Base-by-base conservation (phyloP, 495 filamentous ascomycete genomes). In the Talaromyces wortmannii region DNA sequence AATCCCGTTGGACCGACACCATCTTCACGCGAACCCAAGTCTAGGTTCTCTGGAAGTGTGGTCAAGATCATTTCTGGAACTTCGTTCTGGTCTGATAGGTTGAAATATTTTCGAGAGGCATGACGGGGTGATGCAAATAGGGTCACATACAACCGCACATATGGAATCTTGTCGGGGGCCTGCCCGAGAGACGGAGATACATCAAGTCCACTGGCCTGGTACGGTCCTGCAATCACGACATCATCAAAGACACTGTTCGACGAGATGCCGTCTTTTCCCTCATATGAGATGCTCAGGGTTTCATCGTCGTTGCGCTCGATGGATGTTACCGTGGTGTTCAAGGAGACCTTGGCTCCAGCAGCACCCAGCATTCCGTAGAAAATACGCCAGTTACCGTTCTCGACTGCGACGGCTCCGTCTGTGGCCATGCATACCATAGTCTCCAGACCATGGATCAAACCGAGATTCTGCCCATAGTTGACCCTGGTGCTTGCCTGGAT, bases 381-480 rank as follows among this genome's bases (percentile, higher is more conserved):
- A 44, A 97, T 97, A 64, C 83, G 85, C 92, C 91, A 99, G 62
- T 99, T 99, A 2, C 94, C 94, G 2, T 92, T 91, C 7, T 82
- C 70, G 6, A 98, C 79, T 5, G 85, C 70, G 61, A 91, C 82
- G 0, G 92, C 89, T 5, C 90, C 90, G 49, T 94, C 87, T 0
- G 91, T 85, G 2, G 92, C 89, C 89, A 97, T 90, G 64, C 90
- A 87, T 13, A 96, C 94, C 87, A 97, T 92, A 0, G 91, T 83
- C 59, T 92, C 90, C 8, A 99, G 67, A 4, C 90, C 95, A 62
- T 99, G 92, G 31, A 97, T 94, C 45, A 84, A 67, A 3, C 70
- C 76, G 6, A 98, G 65, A 57, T 99, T 97, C 58, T 92, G 89
- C 0, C 87, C 94, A 72, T 97, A 97, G 64, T 99, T 99, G 45